phyloP scores from a whole-genome alignment of 352 stramenopile species.

The Pythium phragmiticola region DNA sequence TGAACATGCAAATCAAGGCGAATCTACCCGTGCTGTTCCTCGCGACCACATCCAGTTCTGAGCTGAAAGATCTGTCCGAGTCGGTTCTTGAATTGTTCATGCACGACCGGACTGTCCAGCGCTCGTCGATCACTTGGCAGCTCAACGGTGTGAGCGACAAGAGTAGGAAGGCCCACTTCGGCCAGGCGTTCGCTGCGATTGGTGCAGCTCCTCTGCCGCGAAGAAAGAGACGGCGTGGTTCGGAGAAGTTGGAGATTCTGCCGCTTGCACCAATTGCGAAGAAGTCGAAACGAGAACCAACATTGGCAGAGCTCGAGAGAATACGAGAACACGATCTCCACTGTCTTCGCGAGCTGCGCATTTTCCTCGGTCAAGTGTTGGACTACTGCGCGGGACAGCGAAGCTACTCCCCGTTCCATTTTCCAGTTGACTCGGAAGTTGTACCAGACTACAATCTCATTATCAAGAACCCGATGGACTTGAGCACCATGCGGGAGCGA shows the following conservation, averaged over 20 bases:
- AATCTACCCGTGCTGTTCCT: constrained; percentile 79
- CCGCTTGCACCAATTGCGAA: constrained; percentile 53
- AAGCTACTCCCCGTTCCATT: constrained; percentile 64
- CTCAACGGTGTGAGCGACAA: constrained; percentile 31
- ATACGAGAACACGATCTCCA: constrained; percentile 78
- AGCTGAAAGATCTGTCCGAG: constrained; percentile 36
- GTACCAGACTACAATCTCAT: constrained; percentile 91
- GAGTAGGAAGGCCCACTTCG: constrained; percentile 52
- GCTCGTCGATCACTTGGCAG: constrained; percentile 49
- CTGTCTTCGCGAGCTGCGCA: constrained; percentile 83
- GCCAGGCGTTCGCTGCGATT: constrained; percentile 57
- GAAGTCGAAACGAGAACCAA: constrained; percentile 32
- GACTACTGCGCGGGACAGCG: constrained; percentile 79
- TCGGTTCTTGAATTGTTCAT: constrained; percentile 61
- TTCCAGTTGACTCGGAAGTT: constrained; percentile 66
- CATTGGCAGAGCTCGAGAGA: constrained; percentile 38
- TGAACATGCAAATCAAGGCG: constrained; percentile 60
- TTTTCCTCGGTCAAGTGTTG: constrained; percentile 84
- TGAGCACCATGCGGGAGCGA: constrained; percentile 88
- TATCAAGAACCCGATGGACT: constrained; percentile 85
- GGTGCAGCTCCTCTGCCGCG: constrained; percentile 39
- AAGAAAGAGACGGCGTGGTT: constrained; percentile 18
- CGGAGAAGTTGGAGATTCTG: constrained; percentile 46
- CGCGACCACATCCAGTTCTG: constrained; percentile 53
- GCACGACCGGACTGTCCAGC: constrained; percentile 38